A percentile compares a stretch with the other conserved stretches of the same genome.
These are phyloP conservation scores for Peronosclerospora sorghi DNA, from an alignment of 352 stramenopile species.

Conservation along the genomic window DNA sequence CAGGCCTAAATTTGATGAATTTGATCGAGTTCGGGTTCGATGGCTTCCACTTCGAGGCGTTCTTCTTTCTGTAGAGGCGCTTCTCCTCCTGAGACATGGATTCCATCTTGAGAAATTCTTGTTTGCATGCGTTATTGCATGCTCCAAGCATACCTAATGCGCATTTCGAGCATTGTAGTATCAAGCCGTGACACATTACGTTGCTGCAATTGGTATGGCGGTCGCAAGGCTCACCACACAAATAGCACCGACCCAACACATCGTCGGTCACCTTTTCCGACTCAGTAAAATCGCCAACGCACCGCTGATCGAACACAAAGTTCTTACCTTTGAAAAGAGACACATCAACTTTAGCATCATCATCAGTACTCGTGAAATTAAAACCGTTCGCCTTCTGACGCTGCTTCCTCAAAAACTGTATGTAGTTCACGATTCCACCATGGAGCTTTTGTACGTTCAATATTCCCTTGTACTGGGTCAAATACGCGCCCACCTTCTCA, in stretches of 20 bases:
- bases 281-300: conserved; percentile 25
- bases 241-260: conserved; percentile 50
- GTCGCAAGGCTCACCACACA: conserved; percentile 44
- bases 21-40: conserved; percentile 45
- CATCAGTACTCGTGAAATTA: conserved; percentile 19
- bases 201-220: conserved; percentile 45
- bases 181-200: conserved; percentile 44
- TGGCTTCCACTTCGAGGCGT: conserved; percentile 40
- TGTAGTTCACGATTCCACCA: conserved; percentile 55
- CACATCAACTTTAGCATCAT: conserved; percentile 11
- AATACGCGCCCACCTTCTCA: conserved; percentile 56
- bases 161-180: conserved; percentile 47
- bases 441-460: conserved; percentile 43
- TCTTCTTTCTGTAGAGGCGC: conserved; percentile 42
- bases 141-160: conserved; percentile 21
- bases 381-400: not conserved
- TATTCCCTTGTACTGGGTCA: conserved; percentile 46
- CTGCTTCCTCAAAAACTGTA: conserved; percentile 34
- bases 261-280: conserved; percentile 46
- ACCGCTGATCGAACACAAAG: conserved; percentile 74
- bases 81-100: conserved; percentile 37
- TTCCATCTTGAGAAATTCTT: conserved; percentile 47
- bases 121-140: conserved; percentile 40
- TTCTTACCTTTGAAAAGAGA: conserved; percentile 46
- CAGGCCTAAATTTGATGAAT: conserved; percentile 43